Percentiles rank a stretch among this genome's conserved stretches.
phyloP scores from a whole-genome alignment of 1,284 basidiomycete species.

The Exsudoporus floridanus region DNA sequence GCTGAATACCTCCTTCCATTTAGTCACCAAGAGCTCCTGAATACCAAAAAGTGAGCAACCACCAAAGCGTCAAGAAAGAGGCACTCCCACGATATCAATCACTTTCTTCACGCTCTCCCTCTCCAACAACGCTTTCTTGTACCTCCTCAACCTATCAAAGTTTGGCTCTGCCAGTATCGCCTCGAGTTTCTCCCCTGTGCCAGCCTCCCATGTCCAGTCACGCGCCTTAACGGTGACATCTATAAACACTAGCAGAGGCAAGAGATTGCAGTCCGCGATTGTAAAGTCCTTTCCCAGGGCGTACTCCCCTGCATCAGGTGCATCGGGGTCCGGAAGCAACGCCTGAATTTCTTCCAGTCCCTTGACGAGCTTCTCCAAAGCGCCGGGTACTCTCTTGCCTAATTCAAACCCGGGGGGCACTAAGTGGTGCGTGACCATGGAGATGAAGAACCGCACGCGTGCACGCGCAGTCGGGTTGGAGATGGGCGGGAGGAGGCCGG shows the following conservation, averaged over 20 bases:
- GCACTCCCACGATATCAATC: slow-evolving; percentile 25
- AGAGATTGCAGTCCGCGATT: slow-evolving; percentile 54
- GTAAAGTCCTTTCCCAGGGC: slow-evolving; percentile 41
- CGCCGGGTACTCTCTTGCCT: background rate
- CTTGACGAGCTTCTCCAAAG: slow-evolving; percentile 2
- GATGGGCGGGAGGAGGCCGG: slow-evolving; percentile 44
- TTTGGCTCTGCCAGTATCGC: slow-evolving; percentile 38
- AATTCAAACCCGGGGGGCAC: background rate
- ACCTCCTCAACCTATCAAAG: slow-evolving; percentile 46
- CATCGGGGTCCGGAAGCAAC: slow-evolving; percentile 27
- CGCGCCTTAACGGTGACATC: slow-evolving; percentile 45
- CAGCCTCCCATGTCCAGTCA: slow-evolving; percentile 42
- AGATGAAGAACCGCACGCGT: slow-evolving; percentile 60
- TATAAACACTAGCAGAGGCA: slow-evolving; percentile 47
- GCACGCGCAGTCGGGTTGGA: slow-evolving; percentile 55
- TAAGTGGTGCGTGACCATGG: slow-evolving; percentile 40
- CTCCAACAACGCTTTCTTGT: slow-evolving; percentile 41
- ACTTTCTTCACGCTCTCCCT: slow-evolving; percentile 51
- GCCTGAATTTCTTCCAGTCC: slow-evolving; percentile 35
- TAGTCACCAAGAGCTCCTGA: background rate
- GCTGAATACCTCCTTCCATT: background rate
- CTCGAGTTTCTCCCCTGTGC: slow-evolving; percentile 40
- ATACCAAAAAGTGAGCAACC: background rate
- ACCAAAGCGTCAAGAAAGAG: background rate
- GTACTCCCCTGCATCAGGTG: slow-evolving; percentile 18